Conservation (phyloP, 495 filamentous ascomycete species). For the Stereocaulon alpinum region DNA sequence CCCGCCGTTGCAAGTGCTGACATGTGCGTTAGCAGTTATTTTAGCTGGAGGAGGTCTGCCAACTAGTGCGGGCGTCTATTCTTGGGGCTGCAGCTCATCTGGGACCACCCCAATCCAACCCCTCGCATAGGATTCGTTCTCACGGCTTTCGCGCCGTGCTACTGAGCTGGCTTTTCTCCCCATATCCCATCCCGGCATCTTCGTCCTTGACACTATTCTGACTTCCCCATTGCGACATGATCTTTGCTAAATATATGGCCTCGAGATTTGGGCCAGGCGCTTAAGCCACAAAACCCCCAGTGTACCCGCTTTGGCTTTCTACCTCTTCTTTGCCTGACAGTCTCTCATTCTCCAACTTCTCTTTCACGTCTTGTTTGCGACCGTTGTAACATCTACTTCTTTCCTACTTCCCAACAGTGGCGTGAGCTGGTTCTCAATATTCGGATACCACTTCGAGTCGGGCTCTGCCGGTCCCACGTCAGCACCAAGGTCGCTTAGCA, state of each 20-base stretch:
- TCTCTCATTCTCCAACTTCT: constrained; percentile 3
- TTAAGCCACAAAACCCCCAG: constrained; percentile 5
- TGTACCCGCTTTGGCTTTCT: constrained; percentile 1
- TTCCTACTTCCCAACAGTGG: not conserved
- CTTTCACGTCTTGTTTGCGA: constrained; percentile 4
- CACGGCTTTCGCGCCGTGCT: constrained; percentile 9
- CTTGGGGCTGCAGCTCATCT: constrained; percentile 11
- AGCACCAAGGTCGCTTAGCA: constrained; percentile 16
- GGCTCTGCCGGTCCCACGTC: constrained; percentile 14
- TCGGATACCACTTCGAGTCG: not conserved
- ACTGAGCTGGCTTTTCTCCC: not conserved
- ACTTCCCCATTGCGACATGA: not conserved
- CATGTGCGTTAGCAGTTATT: constrained; percentile 1
- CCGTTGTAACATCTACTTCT: constrained; percentile 7
- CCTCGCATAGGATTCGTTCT: constrained; percentile 1
- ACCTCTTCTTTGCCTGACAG: constrained; percentile 7
- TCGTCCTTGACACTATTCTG: not conserved
- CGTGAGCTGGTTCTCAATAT: constrained; percentile 2
- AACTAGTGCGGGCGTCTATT: constrained; percentile 17
- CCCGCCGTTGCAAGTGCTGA: not conserved
- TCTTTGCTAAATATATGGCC: constrained; percentile 1
- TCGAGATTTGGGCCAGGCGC: not conserved
- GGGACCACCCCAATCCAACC: constrained; percentile 11
- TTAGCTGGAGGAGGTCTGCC: not conserved
- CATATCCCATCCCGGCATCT: not conserved